Evolutionary conservation across 225 moss, liverwort and hornwort species (phyloP).

Genomic region (Marchantia paleacea): DNA sequence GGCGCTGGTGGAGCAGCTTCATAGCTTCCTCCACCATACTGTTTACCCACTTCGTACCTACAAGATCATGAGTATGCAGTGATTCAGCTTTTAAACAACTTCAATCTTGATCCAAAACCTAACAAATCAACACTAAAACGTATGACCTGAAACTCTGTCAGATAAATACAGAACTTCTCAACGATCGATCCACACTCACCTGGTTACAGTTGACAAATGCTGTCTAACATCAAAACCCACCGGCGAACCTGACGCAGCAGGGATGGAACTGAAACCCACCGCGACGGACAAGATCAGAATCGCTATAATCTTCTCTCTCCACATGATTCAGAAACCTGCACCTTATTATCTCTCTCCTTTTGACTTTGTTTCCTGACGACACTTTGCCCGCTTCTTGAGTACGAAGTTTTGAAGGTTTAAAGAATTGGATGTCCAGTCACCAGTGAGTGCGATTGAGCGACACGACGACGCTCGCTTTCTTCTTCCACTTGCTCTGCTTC

Average conservation of each 20-base stretch:
- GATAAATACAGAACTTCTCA: not conserved
- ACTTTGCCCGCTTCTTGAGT: too few species aligned
- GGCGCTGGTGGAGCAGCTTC: slow-evolving; percentile 43
- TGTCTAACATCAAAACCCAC: slow-evolving; percentile 71
- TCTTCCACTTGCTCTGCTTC: not conserved
- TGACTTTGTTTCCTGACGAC: not conserved
- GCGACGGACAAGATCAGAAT: not conserved
- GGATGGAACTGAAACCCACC: not conserved
- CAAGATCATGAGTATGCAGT: slow-evolving; percentile 3
- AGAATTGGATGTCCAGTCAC: too few species aligned
- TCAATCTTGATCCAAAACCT: not conserved
- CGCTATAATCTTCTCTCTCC: not conserved
- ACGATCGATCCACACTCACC: slow-evolving; percentile 29
- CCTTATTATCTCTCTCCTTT: not conserved
- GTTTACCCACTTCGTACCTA: slow-evolving; percentile 68
- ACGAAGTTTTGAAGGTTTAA: too few species aligned
- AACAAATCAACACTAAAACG: not conserved
- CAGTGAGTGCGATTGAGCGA: too few species aligned
- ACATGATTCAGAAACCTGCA: not conserved
- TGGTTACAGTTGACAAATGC: slow-evolving; percentile 69
- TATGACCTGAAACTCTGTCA: not conserved
- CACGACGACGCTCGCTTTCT: too few species aligned
- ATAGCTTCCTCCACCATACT: slow-evolving; percentile 26
- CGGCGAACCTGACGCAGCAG: slow-evolving; percentile 42
- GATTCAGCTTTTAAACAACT: not conserved